Percentiles rank a stretch among this genome's conserved stretches.
These are phyloP conservation scores for Malus sieversii DNA, from an alignment of 306 rosid species.

Conservation along the genomic window DNA sequence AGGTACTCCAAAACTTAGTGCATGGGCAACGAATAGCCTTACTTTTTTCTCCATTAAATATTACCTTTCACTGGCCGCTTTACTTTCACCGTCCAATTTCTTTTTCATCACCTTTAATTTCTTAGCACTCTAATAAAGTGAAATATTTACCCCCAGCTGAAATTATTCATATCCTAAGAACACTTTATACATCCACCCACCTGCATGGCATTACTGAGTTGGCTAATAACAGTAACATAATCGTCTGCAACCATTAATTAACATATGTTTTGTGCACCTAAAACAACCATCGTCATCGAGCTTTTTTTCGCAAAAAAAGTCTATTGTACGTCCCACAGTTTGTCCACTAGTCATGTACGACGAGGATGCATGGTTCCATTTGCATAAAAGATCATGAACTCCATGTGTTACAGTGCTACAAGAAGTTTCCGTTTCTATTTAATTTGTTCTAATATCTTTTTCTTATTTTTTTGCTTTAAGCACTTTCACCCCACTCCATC, in stretches of 20 bases:
- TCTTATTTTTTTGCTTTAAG: slow-evolving; percentile 2
- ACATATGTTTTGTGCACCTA: not conserved
- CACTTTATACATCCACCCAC: not conserved
- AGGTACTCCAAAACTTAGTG: not conserved
- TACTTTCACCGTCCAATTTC: not conserved
- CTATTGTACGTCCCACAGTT: not conserved
- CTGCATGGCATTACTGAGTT: not conserved
- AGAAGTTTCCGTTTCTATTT: not conserved
- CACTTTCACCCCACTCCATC: not conserved
- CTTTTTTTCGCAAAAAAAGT: not conserved
- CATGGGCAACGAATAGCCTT: not conserved
- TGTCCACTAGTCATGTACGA: not conserved
- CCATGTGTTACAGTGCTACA: not conserved
- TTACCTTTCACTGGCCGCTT: not conserved
- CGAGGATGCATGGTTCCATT: not conserved
- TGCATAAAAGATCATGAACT: not conserved
- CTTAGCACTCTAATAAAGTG: not conserved
- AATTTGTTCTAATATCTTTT: not conserved
- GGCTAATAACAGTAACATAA: not conserved
- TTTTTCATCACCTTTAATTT: not conserved
- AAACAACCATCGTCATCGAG: not conserved
- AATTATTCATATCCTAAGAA: not conserved
- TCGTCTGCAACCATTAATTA: not conserved
- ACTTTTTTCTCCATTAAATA: not conserved
- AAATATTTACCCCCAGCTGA: not conserved